These are phyloP conservation scores for Aspergillus steynii DNA, from an alignment of 495 filamentous ascomycete genomes.

Conservation along the genomic window DNA sequence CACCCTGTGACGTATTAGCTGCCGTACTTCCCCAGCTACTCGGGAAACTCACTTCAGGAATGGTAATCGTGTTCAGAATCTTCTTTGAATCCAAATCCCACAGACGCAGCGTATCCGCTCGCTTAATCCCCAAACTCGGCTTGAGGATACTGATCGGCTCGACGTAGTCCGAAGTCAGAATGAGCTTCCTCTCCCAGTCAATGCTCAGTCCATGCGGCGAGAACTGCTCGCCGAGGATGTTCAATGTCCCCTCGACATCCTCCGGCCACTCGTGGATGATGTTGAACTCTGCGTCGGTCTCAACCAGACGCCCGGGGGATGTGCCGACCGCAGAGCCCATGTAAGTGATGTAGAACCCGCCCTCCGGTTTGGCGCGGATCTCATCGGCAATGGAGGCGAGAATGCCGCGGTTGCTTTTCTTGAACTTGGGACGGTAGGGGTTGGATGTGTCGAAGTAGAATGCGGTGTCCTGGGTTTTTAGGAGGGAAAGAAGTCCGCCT, in stretches of 20 bases:
- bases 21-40: not conserved
- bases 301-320: conserved; percentile 58
- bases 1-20: conserved; percentile 34
- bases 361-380: conserved; percentile 64
- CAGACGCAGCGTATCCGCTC: conserved; percentile 58
- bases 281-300: conserved; percentile 59
- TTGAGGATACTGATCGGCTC: conserved; percentile 61
- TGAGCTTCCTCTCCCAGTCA: conserved; percentile 57
- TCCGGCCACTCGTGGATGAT: conserved; percentile 64
- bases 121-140: conserved; percentile 52
- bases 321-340: conserved; percentile 57
- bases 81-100: conserved; percentile 54
- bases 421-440: conserved; percentile 58
- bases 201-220: conserved; percentile 60
- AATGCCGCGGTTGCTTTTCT: conserved; percentile 57
- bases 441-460: conserved; percentile 63
- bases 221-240: conserved; percentile 60
- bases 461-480: conserved; percentile 63
- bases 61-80: conserved; percentile 62
- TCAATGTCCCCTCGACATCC: conserved; percentile 48
- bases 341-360: conserved; percentile 65
- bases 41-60: conserved; percentile 49
- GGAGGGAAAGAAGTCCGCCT: conserved; percentile 59
- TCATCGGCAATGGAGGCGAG: conserved; percentile 62
- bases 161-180: conserved; percentile 63